Conservation (phyloP, 2,329 filamentous ascomycete genomes). For the Aspergillus aculeatinus region DNA sequence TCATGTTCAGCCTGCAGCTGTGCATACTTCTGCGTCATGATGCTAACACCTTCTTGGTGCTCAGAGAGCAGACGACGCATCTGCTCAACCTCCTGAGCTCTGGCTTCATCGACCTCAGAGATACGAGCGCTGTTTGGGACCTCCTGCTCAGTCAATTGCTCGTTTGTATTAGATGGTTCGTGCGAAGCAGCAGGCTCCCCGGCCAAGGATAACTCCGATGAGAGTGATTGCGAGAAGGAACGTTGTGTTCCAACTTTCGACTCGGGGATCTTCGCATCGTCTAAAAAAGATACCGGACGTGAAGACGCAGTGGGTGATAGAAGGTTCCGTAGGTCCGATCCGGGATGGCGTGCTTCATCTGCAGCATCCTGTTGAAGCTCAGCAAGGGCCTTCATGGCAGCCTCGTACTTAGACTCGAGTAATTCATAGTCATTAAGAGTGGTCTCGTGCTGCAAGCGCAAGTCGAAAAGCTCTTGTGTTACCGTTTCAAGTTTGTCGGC, state of each 20-base stretch:
- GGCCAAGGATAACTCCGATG: conserved; percentile 87
- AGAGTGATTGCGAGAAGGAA: conserved; percentile 86
- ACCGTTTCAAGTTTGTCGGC: conserved; percentile 90
- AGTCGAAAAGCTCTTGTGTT: conserved; percentile 84
- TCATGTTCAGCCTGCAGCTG: conserved; percentile 79
- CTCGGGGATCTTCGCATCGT: conserved; percentile 68
- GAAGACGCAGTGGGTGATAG: conserved; percentile 39
- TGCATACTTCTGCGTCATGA: conserved; percentile 76
- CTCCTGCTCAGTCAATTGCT: conserved; percentile 26
- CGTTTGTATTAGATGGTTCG: conserved; percentile 63
- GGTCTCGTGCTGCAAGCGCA: conserved; percentile 85
- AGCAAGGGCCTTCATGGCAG: conserved; percentile 76
- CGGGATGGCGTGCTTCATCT: conserved; percentile 71
- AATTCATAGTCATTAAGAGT: conserved; percentile 78
- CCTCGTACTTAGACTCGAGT: conserved; percentile 85
- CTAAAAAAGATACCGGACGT: conserved; percentile 81
- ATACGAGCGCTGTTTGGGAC: conserved; percentile 25
- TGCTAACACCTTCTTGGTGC: conserved; percentile 71
- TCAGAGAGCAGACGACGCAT: conserved; percentile 70
- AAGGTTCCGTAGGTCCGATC: conserved; percentile 42
- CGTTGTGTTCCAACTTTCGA: conserved; percentile 66
- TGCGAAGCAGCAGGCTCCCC: conserved; percentile 69
- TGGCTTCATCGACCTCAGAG: conserved; percentile 42
- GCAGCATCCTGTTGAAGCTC: conserved; percentile 77
- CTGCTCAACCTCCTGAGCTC: conserved; percentile 66